phyloP scores from a whole-genome alignment of 768 basidiomycete species.

The Exsudoporus frostii region DNA sequence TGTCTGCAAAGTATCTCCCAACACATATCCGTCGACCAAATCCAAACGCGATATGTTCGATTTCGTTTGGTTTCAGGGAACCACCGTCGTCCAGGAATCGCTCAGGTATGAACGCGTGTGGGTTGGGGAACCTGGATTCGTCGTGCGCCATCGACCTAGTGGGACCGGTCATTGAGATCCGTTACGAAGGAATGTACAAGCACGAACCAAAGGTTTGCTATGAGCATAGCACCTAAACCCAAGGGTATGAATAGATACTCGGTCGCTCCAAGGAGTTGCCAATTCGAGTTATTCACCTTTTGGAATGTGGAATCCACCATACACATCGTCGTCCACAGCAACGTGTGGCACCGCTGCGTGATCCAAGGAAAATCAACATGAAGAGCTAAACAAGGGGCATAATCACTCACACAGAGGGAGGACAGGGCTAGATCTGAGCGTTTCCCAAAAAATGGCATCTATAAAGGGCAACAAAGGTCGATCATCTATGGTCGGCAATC shows the following conservation, averaged over 20 bases:
- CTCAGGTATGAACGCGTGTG: slow-evolving; percentile 37
- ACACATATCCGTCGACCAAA: slow-evolving; percentile 26
- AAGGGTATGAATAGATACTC: not conserved
- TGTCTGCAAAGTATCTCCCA: slow-evolving; percentile 20
- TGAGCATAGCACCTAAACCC: slow-evolving; percentile 1
- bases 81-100: slow-evolving; percentile 33
- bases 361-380: not conserved
- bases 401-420: slow-evolving; percentile 3
- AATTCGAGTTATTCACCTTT: slow-evolving; percentile 14
- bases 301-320: slow-evolving; percentile 48
- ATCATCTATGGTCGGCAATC: slow-evolving; percentile 3
- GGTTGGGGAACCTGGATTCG: slow-evolving; percentile 32
- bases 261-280: accelerated
- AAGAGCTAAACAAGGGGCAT: not conserved
- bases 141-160: slow-evolving; percentile 18
- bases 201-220: slow-evolving; percentile 14
- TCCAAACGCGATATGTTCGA: slow-evolving; percentile 16
- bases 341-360: slow-evolving; percentile 24
- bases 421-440: not conserved
- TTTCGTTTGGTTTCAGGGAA: slow-evolving; percentile 5
- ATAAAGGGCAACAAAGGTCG: slow-evolving; percentile 6
- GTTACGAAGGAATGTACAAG: not conserved
- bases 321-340: slow-evolving; percentile 38
- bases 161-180: not conserved
- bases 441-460: slow-evolving; percentile 8